Evolutionary conservation across 2,329 filamentous ascomycete genomes (phyloP).

Genomic region (Hypoxylon sp.): DNA sequence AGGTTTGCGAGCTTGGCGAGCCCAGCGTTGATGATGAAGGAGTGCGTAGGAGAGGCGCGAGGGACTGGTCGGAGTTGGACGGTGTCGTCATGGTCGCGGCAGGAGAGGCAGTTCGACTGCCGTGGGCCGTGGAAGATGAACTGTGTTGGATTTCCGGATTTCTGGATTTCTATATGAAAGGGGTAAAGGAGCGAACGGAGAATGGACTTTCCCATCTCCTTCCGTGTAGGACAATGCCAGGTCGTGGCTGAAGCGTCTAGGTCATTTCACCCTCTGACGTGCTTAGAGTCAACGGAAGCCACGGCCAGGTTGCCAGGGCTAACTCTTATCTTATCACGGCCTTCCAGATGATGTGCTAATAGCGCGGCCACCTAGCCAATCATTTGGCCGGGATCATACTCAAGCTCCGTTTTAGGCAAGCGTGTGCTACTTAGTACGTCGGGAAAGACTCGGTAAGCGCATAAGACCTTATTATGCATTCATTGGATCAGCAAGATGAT

Average conservation of each 20-base stretch:
- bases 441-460: background rate
- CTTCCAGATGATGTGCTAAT: conserved; percentile 17
- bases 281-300: conserved; percentile 24
- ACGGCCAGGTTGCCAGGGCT: conserved; percentile 17
- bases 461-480: background rate
- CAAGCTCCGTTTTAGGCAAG: conserved; percentile 6
- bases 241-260: conserved; percentile 9
- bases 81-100: conserved; percentile 44
- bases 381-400: conserved; percentile 1
- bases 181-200: conserved; percentile 31
- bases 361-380: conserved; percentile 4
- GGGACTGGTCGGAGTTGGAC: conserved; percentile 43
- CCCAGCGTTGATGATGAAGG: conserved; percentile 51
- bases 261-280: conserved; percentile 28
- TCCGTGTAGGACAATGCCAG: conserved; percentile 14
- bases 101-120: conserved; percentile 26
- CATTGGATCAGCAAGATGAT: background rate
- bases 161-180: background rate
- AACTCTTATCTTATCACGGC: conserved; percentile 36
- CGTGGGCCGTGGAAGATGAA: conserved; percentile 4
- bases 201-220: conserved; percentile 30
- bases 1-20: conserved; percentile 50
- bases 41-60: conserved; percentile 50
- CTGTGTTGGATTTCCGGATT: conserved; percentile 2
- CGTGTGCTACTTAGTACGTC: background rate